Evolutionary conservation across 169 alveolate genomes (phyloP).

Genomic region (Plasmodium billcollinsi): DNA sequence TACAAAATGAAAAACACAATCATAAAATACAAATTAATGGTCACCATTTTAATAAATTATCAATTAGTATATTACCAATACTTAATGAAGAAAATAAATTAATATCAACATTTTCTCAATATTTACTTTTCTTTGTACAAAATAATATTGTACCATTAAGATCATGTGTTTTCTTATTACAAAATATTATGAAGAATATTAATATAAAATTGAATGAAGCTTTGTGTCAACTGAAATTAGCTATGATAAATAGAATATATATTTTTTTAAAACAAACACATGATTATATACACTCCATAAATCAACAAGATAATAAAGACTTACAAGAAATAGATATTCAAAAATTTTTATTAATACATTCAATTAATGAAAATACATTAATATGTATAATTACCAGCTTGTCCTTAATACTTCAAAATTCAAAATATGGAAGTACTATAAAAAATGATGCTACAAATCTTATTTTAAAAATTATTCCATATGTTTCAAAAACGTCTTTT

Average conservation of each 20-base stretch:
- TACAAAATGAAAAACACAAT: constrained; percentile 12
- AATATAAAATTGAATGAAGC: constrained; percentile 14
- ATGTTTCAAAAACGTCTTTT: constrained; percentile 17
- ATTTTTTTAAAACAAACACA: constrained; percentile 13
- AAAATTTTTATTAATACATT: constrained; percentile 37
- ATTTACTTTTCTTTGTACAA: constrained; percentile 30
- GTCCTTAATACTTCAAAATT: constrained; percentile 39
- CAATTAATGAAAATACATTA: constrained; percentile 66
- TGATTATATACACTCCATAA: not conserved
- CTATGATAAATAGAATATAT: constrained; percentile 35
- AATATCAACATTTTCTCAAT: constrained; percentile 9
- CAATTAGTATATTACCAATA: constrained; percentile 40
- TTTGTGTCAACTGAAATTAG: constrained; percentile 4
- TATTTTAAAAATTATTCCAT: constrained; percentile 7
- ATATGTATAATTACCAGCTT: constrained; percentile 51
- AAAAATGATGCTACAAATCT: constrained; percentile 27
- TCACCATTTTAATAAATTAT: constrained; percentile 41
- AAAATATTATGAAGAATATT: constrained; percentile 44
- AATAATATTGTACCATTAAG: constrained; percentile 60
- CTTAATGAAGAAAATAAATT: constrained; percentile 53
- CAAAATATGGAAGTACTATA: constrained; percentile 35
- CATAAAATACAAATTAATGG: constrained; percentile 26
- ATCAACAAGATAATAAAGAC: not conserved
- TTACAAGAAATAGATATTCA: not conserved
- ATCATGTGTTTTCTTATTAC: constrained; percentile 64